Evolutionary conservation across 371 early-diverging fungal genomes (phyloP), one percentile per base, ranked within the genome.

Genomic region (Mortierella sp.): DNA sequence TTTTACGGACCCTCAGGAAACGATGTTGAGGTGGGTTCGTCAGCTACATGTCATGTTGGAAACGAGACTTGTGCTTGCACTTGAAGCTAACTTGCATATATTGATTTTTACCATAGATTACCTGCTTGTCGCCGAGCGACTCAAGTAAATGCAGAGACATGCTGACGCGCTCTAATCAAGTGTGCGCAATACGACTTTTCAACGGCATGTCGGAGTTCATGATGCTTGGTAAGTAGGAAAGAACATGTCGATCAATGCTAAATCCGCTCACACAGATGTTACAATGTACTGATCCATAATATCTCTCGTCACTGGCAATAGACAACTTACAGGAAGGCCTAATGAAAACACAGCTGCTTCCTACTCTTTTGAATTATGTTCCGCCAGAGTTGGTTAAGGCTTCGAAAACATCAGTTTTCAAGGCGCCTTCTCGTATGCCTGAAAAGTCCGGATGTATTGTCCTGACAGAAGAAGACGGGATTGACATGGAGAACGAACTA

Each of bases 121-220:
- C 84, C 87, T 93, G 93, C 74, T n/a, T 92, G 13, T 87, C 91
- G 1, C 72, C 90, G 8, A 84, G 90, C 11, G 92, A 91, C 76
- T 88, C 87, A 0, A 86, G 85, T 60, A 77, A 88, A 1, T 89
- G 92, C 1, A 47, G 80, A 7, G 80, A 79, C 7, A 44, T 90
- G 8, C 48, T 84, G 38, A 38, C 72, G 21, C 79, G 81, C 3
- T 45, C 73, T 8, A 77, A 77, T 0, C 28, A 73, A 10, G 91
- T 94, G 1, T 92, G 90, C 76, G 95, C 95, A 0, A 85, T 96
- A 31, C 91, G 95, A 8, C 91, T 92, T 1, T 84, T 94, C 42
- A 92, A 94, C 50, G 93, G 94, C 21, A 93, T 91, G 78, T 91
- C 92, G 8, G 97, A 96, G 74, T 92, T 95, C 76, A 90, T 95